Percentiles rank a stretch among this genome's conserved stretches.
These are phyloP conservation scores for Phylloporus sp. DNA, from an alignment of 768 basidiomycete genomes.

Conservation along the genomic window DNA sequence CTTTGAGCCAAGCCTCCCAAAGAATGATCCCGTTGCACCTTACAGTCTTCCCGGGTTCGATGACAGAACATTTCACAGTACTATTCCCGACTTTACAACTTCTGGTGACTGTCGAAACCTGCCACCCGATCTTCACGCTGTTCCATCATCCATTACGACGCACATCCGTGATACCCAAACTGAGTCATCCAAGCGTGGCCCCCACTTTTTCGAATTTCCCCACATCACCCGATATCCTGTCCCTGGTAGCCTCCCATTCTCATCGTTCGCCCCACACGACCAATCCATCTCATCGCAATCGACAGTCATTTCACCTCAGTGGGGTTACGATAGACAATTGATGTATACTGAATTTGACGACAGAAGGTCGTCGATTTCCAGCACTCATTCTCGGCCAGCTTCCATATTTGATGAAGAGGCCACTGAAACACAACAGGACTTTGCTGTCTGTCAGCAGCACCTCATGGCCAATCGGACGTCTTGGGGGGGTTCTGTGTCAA, in stretches of 20 bases:
- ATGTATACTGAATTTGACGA: constrained; percentile 5
- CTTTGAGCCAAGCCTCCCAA: constrained; percentile 15
- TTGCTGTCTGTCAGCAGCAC: constrained; percentile 3
- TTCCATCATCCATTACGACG: constrained; percentile 8
- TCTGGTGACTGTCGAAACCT: constrained; percentile 12
- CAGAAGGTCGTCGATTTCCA: constrained; percentile 10
- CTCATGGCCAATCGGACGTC: neutral
- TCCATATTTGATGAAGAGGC: constrained; percentile 4
- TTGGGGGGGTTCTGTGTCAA: constrained; percentile 1
- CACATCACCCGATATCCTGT: constrained; percentile 27
- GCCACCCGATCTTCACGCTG: constrained; percentile 12
- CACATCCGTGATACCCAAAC: constrained; percentile 10
- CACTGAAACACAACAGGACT: constrained; percentile 3
- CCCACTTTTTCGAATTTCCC: constrained; percentile 27
- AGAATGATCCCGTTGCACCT: constrained; percentile 6
- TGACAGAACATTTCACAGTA: constrained; percentile 5
- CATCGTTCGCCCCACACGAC: constrained; percentile 3
- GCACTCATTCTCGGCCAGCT: constrained; percentile 9
- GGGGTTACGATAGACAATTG: constrained; percentile 9
- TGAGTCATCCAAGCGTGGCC: constrained; percentile 9
- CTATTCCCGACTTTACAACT: constrained; percentile 13
- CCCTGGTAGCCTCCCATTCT: constrained; percentile 18
- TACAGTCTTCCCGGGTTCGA: constrained; percentile 8
- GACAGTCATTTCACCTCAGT: constrained; percentile 8
- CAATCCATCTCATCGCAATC: constrained; percentile 3